Evolutionary conservation across 108 stramenopile genomes (phyloP).

Genomic region (Skeletonema tropicum): DNA sequence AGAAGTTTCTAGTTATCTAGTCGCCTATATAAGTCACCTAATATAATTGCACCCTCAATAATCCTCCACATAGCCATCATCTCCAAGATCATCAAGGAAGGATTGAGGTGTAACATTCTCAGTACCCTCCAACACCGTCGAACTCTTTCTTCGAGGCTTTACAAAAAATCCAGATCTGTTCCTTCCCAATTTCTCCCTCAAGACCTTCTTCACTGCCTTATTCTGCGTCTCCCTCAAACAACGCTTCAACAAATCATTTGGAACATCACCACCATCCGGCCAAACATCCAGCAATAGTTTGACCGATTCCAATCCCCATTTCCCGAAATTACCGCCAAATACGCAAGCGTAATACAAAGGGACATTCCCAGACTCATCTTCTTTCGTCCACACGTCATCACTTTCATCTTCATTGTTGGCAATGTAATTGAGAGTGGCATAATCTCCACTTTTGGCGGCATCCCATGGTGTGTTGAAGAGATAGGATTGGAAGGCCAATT

Average conservation of each 20-base stretch:
- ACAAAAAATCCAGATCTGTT: neutral
- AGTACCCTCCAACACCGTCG: neutral
- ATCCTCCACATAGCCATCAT: neutral
- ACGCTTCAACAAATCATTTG: slow-evolving; percentile 4
- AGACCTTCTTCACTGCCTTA: neutral
- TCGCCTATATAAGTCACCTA: no score
- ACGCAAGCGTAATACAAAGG: slow-evolving; percentile 10
- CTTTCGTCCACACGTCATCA: neutral
- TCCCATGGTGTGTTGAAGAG: slow-evolving; percentile 1
- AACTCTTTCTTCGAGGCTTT: neutral
- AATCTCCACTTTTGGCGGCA: slow-evolving; percentile 11
- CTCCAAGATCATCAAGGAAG: neutral
- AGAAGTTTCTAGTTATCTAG: no score
- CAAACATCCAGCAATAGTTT: slow-evolving; percentile 9
- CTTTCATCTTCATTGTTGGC: neutral
- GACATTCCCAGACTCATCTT: slow-evolving; percentile 5
- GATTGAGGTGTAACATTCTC: neutral
- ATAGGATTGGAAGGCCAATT: neutral
- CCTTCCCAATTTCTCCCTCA: neutral
- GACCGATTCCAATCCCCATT: slow-evolving; percentile 7
- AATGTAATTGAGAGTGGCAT: slow-evolving; percentile 7
- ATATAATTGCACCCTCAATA: neutral
- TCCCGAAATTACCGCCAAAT: neutral
- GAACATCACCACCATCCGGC: slow-evolving; percentile 6
- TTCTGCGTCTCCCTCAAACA: slow-evolving; percentile 1